Evolutionary conservation across 108 stramenopile genomes (phyloP).

Genomic region (Skeletonema grethae): DNA sequence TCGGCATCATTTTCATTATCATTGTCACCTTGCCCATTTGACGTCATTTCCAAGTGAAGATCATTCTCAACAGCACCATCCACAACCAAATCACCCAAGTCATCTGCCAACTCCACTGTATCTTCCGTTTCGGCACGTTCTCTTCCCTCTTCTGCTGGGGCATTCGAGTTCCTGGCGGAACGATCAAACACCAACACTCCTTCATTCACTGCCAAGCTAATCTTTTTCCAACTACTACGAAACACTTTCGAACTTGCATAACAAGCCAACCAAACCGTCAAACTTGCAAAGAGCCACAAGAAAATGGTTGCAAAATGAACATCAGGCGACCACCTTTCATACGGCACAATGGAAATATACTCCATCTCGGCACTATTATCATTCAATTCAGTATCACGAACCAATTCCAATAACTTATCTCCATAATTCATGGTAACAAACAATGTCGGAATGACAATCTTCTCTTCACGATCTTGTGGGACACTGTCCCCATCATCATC

Average conservation of each 20-base stretch:
- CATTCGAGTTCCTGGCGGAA: not conserved
- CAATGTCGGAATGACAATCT: constrained; percentile 44
- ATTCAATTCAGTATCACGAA: constrained; percentile 9
- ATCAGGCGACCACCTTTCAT: constrained; percentile 52
- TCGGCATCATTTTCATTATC: constrained; percentile 2
- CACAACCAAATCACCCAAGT: constrained; percentile 15
- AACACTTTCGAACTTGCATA: constrained; percentile 64
- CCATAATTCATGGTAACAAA: constrained; percentile 80
- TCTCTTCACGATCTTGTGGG: constrained; percentile 25
- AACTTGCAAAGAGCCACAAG: constrained; percentile 75
- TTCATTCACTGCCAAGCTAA: constrained; percentile 28
- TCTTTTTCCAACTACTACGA: constrained; percentile 44
- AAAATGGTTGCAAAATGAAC: constrained; percentile 64
- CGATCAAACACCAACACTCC: constrained; percentile 30
- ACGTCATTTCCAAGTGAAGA: constrained; percentile 17
- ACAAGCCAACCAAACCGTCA: constrained; percentile 63
- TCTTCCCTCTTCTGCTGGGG: constrained; percentile 8
- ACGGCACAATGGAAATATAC: constrained; percentile 32
- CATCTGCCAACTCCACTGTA: constrained; percentile 42
- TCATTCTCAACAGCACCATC: constrained; percentile 9
- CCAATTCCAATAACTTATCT: constrained; percentile 31
- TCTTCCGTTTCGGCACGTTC: constrained; percentile 40
- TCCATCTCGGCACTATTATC: not conserved
- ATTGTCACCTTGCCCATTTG: constrained; percentile 1
- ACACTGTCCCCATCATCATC: constrained; percentile 50